Base-by-base conservation (phyloP, 805 yeast genomes). In the Metschnikowia hibisci region DNA sequence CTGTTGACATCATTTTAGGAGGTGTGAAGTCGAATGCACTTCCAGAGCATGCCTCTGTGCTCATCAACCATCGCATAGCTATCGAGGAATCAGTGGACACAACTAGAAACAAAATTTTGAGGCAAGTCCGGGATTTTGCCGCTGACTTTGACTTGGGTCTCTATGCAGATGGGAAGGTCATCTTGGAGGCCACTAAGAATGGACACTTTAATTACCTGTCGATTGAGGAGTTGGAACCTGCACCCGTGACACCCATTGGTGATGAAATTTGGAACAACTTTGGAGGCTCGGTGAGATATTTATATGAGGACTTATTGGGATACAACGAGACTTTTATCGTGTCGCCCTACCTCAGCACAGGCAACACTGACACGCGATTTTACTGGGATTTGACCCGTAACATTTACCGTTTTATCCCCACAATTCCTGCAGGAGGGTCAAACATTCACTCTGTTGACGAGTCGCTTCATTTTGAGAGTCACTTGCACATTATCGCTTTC, bases 221-320 rank as follows among this genome's bases (percentile, higher is more conserved):
- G 11, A 44, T 43, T 5, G 54, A 47, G 22, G 50, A 58, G 1
- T 54, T 76, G 23, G 71, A 66, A 22, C 71, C 76, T n/a, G 74
- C 80, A 0, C 78, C 77, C 3, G 57, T 63, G 6, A 60, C 78
- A 3, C 78, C 80, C 7, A 47, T 56, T 7, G 49, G 66, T 26
- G 73, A 69, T 30, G 65, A 62, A 1, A 61, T 69, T 11, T 84
- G 87, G 86, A 32, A 47, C 14, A 20, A 32, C 11, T 71, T 84
- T 43, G 74, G 84, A 0, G 91, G 91, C 10, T 72, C 82, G 13
- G 66, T 81, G 29, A 74, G 82, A 48, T 75, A 78, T 45, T 73
- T 84, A 37, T 78, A 77, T 55, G 87, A 82, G 58, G 82, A 81
- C 31, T 57, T 73, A 45, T 69, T 69, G 4, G 66, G 67, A 50